Conservation (phyloP, 179 eudicot species). For the Drosera spatulata region DNA sequence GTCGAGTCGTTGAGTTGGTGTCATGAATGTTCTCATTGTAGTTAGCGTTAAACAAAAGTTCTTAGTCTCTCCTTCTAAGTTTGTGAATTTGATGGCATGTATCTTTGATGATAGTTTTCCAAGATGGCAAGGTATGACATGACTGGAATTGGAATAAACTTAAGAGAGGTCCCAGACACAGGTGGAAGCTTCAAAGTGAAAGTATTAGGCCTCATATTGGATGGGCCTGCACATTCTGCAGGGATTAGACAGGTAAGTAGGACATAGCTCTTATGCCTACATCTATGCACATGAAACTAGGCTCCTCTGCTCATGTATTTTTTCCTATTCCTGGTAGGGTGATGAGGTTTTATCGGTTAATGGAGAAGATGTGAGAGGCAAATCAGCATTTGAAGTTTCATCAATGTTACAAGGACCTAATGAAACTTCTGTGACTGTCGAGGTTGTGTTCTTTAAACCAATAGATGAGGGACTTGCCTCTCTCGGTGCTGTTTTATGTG, state of each 20-base stretch:
- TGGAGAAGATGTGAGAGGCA: slow-evolving; percentile 74
- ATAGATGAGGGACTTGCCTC: background rate
- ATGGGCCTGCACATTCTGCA: slow-evolving; percentile 89
- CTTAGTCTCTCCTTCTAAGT: slow-evolving; percentile 22
- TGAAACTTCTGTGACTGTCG: slow-evolving; percentile 72
- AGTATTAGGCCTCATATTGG: slow-evolving; percentile 82
- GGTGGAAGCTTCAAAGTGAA: slow-evolving; percentile 65
- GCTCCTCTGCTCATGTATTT: slow-evolving; percentile 3
- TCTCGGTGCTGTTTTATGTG: background rate
- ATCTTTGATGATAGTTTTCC: slow-evolving; percentile 66
- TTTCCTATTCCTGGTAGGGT: slow-evolving; percentile 37
- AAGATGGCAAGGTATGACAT: slow-evolving; percentile 98
- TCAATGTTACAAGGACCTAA: slow-evolving; percentile 87
- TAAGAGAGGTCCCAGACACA: slow-evolving; percentile 72
- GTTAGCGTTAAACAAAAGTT: slow-evolving; percentile 1
- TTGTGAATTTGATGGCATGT: slow-evolving; percentile 48
- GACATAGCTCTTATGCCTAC: slow-evolving; percentile 2
- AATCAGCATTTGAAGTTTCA: slow-evolving; percentile 86
- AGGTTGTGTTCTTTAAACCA: slow-evolving; percentile 31
- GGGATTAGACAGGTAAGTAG: slow-evolving; percentile 78
- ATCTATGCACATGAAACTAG: background rate
- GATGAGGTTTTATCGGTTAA: slow-evolving; percentile 80
- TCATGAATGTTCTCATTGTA: no score
- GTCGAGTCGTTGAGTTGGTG: no score
- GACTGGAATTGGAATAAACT: slow-evolving; percentile 92